phyloP scores from a whole-genome alignment of 2,329 filamentous ascomycete species.

The Aspergillus niger region DNA sequence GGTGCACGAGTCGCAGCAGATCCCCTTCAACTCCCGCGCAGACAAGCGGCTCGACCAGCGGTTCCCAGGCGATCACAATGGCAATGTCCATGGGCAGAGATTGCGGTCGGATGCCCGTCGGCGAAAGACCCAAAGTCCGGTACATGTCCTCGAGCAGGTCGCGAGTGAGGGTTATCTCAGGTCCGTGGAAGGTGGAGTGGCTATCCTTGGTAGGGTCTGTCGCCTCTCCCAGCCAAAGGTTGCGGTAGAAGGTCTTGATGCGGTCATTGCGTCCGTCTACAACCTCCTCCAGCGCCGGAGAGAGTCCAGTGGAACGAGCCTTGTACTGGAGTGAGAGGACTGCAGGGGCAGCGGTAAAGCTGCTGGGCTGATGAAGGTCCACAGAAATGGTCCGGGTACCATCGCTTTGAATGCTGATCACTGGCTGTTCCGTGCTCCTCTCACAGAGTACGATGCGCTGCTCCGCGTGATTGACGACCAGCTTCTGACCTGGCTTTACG shows the following conservation, averaged over 20 bases:
- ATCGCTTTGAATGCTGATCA: neutral
- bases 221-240: neutral
- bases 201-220: neutral
- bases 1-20: slow-evolving; percentile 9
- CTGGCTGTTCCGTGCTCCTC: neutral
- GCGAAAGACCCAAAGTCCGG: neutral
- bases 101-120: neutral
- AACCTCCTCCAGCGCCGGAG: neutral
- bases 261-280: slow-evolving; percentile 1
- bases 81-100: slow-evolving; percentile 6
- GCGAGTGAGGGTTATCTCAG: neutral
- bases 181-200: neutral
- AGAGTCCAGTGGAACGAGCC: neutral
- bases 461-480: neutral
- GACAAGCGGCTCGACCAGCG: slow-evolving; percentile 1
- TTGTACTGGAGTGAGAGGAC: neutral
- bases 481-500: neutral
- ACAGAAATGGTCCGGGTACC: neutral
- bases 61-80: slow-evolving; percentile 9
- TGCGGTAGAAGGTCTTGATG: slow-evolving; percentile 3
- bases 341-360: neutral
- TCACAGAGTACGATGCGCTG: neutral
- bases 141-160: neutral
- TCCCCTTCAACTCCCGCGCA: neutral
- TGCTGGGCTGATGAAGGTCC: neutral